These are phyloP conservation scores for Elongisporangium senticosum DNA, from an alignment of 352 stramenopile genomes.

Conservation along the genomic window DNA sequence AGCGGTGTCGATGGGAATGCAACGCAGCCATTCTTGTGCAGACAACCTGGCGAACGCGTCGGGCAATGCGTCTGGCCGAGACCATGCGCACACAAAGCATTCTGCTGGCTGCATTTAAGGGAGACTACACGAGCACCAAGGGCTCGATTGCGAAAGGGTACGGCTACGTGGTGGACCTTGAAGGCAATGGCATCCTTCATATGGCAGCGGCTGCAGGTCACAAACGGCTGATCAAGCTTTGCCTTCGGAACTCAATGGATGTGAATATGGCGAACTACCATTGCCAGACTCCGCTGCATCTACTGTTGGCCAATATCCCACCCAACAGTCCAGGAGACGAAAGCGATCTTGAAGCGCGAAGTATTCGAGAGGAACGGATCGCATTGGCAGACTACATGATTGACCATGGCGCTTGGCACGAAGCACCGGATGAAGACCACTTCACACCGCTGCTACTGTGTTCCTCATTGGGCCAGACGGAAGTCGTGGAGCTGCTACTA, in stretches of 20 bases:
- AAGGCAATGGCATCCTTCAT: constrained; percentile 72
- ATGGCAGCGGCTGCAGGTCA: constrained; percentile 53
- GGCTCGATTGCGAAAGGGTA: constrained; percentile 41
- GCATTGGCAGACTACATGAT: constrained; percentile 76
- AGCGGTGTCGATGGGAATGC: constrained; percentile 31
- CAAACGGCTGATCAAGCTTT: constrained; percentile 81
- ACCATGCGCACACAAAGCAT: constrained; percentile 45
- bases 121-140: constrained; percentile 68
- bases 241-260: constrained; percentile 64
- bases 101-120: constrained; percentile 62
- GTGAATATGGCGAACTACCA: constrained; percentile 58
- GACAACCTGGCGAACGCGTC: constrained; percentile 43
- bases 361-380: constrained; percentile 30
- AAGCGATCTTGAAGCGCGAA: constrained; percentile 9
- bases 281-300: constrained; percentile 62
- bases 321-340: background rate
- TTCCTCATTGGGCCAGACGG: constrained; percentile 45
- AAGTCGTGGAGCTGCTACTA: constrained; percentile 64
- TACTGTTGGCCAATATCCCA: constrained; percentile 50
- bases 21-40: constrained; percentile 41
- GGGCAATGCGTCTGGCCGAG: constrained; percentile 29
- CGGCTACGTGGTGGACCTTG: constrained; percentile 41
- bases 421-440: constrained; percentile 54
- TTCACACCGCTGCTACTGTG: constrained; percentile 64
- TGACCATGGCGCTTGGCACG: constrained; percentile 78